Evolutionary conservation across 1,284 basidiomycete species (phyloP).

Genomic region (Phenoliferia sp.): DNA sequence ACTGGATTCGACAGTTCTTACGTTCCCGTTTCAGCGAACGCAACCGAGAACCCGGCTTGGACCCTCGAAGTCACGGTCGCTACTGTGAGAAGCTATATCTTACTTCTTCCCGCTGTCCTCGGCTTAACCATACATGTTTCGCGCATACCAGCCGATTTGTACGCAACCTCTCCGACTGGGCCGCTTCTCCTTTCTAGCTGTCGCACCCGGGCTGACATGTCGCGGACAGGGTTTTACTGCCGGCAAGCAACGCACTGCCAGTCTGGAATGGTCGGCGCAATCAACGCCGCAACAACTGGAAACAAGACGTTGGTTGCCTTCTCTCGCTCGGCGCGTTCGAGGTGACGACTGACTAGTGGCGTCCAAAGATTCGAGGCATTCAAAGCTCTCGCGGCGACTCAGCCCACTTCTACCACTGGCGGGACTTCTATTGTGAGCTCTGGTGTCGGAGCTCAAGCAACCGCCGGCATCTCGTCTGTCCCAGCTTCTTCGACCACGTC

Average conservation of each 20-base stretch:
- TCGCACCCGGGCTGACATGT: background rate
- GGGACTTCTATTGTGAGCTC: background rate
- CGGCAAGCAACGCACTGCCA: constrained; percentile 19
- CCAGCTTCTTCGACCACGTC: background rate
- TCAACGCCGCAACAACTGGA: constrained; percentile 54
- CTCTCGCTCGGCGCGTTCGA: background rate
- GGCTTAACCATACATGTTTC: no score
- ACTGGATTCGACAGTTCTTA: constrained; percentile 54
- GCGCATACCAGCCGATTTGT: no score
- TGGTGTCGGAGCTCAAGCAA: background rate
- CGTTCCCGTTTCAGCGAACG: constrained; percentile 51
- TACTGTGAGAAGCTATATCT: constrained; percentile 38
- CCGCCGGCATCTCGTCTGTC: background rate
- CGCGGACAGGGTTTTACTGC: constrained; percentile 60
- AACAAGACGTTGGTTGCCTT: constrained; percentile 45
- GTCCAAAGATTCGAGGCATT: constrained; percentile 46
- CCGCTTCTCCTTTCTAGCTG: background rate
- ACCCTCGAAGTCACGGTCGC: constrained; percentile 47
- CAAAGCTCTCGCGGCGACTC: constrained; percentile 46
- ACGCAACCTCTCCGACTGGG: no score
- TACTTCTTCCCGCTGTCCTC: no score
- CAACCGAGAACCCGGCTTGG: constrained; percentile 35
- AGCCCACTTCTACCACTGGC: background rate
- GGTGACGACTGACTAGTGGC: no score
- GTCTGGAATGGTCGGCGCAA: constrained; percentile 57